These are phyloP conservation scores for Cladorrhinum sp. DNA, from an alignment of 2,329 filamentous ascomycete genomes.

Conservation along the genomic window DNA sequence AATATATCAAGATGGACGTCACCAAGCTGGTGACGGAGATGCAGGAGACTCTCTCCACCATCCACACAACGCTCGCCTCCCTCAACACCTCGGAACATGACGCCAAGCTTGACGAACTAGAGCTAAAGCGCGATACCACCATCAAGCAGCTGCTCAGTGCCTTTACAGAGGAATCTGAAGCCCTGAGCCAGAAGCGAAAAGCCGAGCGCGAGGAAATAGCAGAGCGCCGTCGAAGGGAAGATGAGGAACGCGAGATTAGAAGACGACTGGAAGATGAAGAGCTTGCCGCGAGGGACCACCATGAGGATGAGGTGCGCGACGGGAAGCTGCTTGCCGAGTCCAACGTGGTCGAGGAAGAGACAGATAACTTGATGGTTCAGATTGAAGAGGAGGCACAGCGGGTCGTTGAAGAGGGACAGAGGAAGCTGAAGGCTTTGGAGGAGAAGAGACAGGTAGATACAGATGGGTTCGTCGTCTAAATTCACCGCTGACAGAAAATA, in stretches of 20 bases:
- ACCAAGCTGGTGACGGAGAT: slow-evolving; percentile 41
- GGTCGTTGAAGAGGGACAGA: slow-evolving; percentile 49
- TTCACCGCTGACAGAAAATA: slow-evolving; percentile 22
- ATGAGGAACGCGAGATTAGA: slow-evolving; percentile 39
- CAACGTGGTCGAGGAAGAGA: slow-evolving; percentile 35
- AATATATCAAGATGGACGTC: slow-evolving; percentile 33
- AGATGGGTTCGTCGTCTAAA: too few relatives aligned
- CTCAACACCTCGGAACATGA: slow-evolving; percentile 36
- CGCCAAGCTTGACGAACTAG: slow-evolving; percentile 39
- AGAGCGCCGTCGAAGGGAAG: slow-evolving; percentile 39
- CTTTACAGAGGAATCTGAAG: slow-evolving; percentile 34
- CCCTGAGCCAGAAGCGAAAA: slow-evolving; percentile 31
- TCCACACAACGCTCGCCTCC: slow-evolving; percentile 37
- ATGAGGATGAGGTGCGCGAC: slow-evolving; percentile 34
- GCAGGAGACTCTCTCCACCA: slow-evolving; percentile 41
- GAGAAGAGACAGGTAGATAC: slow-evolving; percentile 22
- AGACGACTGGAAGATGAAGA: slow-evolving; percentile 39
- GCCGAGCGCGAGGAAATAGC: slow-evolving; percentile 34
- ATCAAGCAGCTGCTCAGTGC: slow-evolving; percentile 32
- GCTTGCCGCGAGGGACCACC: slow-evolving; percentile 26
- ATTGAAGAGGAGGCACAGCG: slow-evolving; percentile 44
- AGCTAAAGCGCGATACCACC: slow-evolving; percentile 36
- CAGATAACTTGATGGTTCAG: slow-evolving; percentile 40
- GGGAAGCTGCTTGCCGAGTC: slow-evolving; percentile 32
- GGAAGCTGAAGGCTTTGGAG: slow-evolving; percentile 48